These are phyloP conservation scores for Epichloe aotearoae DNA, from an alignment of 2,329 filamentous ascomycete genomes.

Conservation along the genomic window DNA sequence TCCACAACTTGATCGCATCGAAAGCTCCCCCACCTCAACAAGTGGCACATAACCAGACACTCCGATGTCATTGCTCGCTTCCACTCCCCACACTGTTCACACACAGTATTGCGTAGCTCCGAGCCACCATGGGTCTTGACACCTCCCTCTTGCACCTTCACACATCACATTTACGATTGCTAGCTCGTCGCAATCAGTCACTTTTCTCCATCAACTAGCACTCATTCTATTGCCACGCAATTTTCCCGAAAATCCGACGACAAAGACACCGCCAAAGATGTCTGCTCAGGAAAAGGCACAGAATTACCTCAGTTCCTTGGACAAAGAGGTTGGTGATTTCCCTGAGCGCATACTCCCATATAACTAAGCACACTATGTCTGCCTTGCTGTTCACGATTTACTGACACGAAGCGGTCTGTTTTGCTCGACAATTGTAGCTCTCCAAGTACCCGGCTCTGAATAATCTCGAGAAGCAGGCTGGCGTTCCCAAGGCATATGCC, in stretches of 20 bases:
- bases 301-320: slow-evolving; percentile 64
- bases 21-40: no score
- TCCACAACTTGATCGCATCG: no score
- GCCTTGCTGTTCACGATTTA: slow-evolving; percentile 11
- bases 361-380: background rate
- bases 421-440: slow-evolving; percentile 37
- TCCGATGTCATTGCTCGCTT: slow-evolving; percentile 4
- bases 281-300: slow-evolving; percentile 63
- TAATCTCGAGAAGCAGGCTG: slow-evolving; percentile 76
- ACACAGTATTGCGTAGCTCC: slow-evolving; percentile 3
- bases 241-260: slow-evolving; percentile 7
- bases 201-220: slow-evolving; percentile 7
- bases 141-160: slow-evolving; percentile 1
- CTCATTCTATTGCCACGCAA: slow-evolving; percentile 1
- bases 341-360: background rate
- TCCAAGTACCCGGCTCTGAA: slow-evolving; percentile 73
- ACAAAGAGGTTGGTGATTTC: slow-evolving; percentile 58
- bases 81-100: slow-evolving; percentile 12
- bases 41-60: background rate
- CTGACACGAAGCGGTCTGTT: slow-evolving; percentile 8
- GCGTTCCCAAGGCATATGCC: slow-evolving; percentile 74
- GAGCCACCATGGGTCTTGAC: slow-evolving; percentile 6
- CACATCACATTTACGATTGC: background rate
- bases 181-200: background rate
- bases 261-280: slow-evolving; percentile 36